Base-by-base conservation (phyloP, 192 early-diverging fungal species). In the Podila horticola region DNA sequence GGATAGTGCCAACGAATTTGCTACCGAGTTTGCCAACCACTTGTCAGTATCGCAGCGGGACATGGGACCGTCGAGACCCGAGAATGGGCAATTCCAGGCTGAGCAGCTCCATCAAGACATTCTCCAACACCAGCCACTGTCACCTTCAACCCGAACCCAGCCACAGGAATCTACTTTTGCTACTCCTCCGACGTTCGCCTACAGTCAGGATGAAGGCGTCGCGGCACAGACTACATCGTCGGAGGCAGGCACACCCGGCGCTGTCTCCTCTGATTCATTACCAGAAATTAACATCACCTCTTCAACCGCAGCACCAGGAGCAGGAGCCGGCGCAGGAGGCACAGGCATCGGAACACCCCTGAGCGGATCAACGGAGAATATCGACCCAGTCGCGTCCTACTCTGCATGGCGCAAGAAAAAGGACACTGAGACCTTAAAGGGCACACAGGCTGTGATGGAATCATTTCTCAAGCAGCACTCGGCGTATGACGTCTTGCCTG, bases 401-500 rank as follows among this genome's bases (percentile, higher is more conserved):
- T 79, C 76, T 12, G 76, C 76, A 10, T 79, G 76, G 76, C 76
- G 76, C 38, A 79, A 79, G 45, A 79, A 79, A 34, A 72, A 72
- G 61, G 76, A 79, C 58, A 79, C 69, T 11, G 76, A 79, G 58
- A 72, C 60, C 0, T 20, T 58, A 5, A 69, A 79, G 38, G 76
- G 76, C 1, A 79, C 76, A 0, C 76, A 79, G 57, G 70, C 66
- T 13, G 52, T 72, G 55, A 79, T 79, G 65, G 76, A 72, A 30
- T 67, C 76, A 1, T 93, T 94, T 59, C 83, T 97, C 60, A 95
- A 94, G 71, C 88, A 94, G 65, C 91, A 95, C 77, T 92, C 93
- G 3, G 94, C 95, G 28, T 97, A 97, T 73, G 96, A 97, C 83
- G 91, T 97, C 58, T 86, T 97, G 52, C 95, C 95, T 41, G 94